These are phyloP conservation scores for Phytophthora syringae DNA, from an alignment of 352 stramenopile species.

Conservation along the genomic window DNA sequence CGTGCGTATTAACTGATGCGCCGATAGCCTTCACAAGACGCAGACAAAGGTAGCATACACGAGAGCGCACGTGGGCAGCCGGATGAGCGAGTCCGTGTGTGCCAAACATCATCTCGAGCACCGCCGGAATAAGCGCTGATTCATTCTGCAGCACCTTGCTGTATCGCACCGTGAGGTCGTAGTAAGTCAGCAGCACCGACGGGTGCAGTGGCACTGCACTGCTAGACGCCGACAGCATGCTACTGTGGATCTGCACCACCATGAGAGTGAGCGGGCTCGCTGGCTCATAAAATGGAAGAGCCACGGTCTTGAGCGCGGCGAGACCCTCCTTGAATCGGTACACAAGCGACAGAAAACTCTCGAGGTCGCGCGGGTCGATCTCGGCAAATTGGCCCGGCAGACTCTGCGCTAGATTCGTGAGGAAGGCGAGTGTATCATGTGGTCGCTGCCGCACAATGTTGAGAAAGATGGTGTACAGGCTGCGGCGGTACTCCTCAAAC, in stretches of 20 bases:
- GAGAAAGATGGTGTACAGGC: slow-evolving; percentile 89
- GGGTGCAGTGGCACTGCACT: slow-evolving; percentile 41
- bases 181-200: slow-evolving; percentile 81
- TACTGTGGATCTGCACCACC: slow-evolving; percentile 71
- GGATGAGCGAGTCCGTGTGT: slow-evolving; percentile 70
- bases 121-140: slow-evolving; percentile 59
- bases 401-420: slow-evolving; percentile 66
- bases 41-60: slow-evolving; percentile 85
- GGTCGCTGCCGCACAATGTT: slow-evolving; percentile 83
- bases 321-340: slow-evolving; percentile 88
- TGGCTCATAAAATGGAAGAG: slow-evolving; percentile 62
- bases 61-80: slow-evolving; percentile 68
- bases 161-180: slow-evolving; percentile 84
- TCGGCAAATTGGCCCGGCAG: slow-evolving; percentile 58
- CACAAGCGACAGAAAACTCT: slow-evolving; percentile 85
- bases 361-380: slow-evolving; percentile 65
- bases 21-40: slow-evolving; percentile 84
- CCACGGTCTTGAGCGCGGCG: slow-evolving; percentile 61
- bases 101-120: slow-evolving; percentile 89
- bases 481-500: slow-evolving; percentile 86
- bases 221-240: slow-evolving; percentile 52
- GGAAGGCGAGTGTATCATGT: slow-evolving; percentile 71
- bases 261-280: slow-evolving; percentile 73
- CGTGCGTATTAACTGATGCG: slow-evolving; percentile 72
- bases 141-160: slow-evolving; percentile 74